Evolutionary conservation across 768 basidiomycete species (phyloP), one percentile per base, ranked within the genome.

Genomic region (Rhizopogon vesiculosus): DNA sequence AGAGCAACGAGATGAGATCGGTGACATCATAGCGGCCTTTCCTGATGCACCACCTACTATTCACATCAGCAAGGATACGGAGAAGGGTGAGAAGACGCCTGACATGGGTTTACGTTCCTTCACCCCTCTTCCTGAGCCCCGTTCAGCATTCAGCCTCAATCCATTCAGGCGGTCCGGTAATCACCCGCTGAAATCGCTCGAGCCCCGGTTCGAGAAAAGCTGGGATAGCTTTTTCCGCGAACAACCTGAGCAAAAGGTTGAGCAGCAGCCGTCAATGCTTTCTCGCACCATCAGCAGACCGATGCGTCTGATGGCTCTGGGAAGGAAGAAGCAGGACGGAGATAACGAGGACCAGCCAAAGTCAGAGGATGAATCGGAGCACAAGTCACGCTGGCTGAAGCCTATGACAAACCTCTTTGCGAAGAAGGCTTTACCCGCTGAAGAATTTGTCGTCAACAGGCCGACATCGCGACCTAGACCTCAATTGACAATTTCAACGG

Each of bases 1-100:
- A 49, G 78, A 82, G 61, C 81, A 84, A 64, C 74, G 79, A 49
- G 69, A 70, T 0, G 79, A 75, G 29, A 69, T 82, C 29, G 75
- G 80, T 51, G 78, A 71, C 28, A 69, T 81, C 56, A 65, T 64
- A 62, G 63, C 65, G 53, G 67, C 65, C 31, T 62, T 56, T 53
- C 58, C 52, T 38, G 54, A 59, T 3, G 56, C 55, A 48, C 43
- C 59, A 61, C 51, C 50, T n/a, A 46, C 40, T 61, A 51, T 61
- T 54, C 61, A 54, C 55, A 53, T 56, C 49, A 52, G 35, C 49
- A 57, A 59, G 40, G 66, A 67, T 42, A 43, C 67, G 46, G 62
- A 66, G 55, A 65, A 70, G 54, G 65, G 59, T 33, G 42, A 60
- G 19, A 56, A 55, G n/a, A 39, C 51, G 40, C 40, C 35, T 42